Conservation (phyloP, 129 eudicot genomes). For the Escallonia rubra region DNA sequence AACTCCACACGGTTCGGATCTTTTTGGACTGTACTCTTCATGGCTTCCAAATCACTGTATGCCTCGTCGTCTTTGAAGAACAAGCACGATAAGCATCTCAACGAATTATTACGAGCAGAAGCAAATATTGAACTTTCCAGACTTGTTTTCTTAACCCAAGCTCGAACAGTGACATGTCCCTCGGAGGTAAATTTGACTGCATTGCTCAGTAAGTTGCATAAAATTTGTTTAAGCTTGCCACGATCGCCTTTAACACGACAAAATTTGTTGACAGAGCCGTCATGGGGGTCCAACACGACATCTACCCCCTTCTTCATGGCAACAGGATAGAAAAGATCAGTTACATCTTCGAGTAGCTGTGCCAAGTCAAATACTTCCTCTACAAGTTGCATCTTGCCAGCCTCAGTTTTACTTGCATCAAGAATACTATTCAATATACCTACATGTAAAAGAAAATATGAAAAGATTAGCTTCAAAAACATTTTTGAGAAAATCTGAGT, state of each 20-base stretch:
- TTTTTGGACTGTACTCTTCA: slow-evolving; percentile 9
- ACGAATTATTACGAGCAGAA: slow-evolving; percentile 15
- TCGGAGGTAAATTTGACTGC: slow-evolving; percentile 79
- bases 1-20: slow-evolving; percentile 60
- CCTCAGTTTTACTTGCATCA: slow-evolving; percentile 64
- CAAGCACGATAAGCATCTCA: slow-evolving; percentile 28
- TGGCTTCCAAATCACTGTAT: slow-evolving; percentile 5
- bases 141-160: slow-evolving; percentile 39
- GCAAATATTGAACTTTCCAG: slow-evolving; percentile 18
- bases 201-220: slow-evolving; percentile 67
- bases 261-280: slow-evolving; percentile 41
- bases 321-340: slow-evolving; percentile 56
- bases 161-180: slow-evolving; percentile 63
- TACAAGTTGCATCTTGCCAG: slow-evolving; percentile 56
- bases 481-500: no score
- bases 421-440: slow-evolving; percentile 65
- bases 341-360: slow-evolving; percentile 55
- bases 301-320: slow-evolving; percentile 71
- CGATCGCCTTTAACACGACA: slow-evolving; percentile 69
- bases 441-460: slow-evolving; percentile 1
- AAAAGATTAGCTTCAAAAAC: no score
- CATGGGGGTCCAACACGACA: slow-evolving; percentile 51
- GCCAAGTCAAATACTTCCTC: slow-evolving; percentile 54
- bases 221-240: slow-evolving; percentile 59
- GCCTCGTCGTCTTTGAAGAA: slow-evolving; percentile 13